Base-by-base conservation (phyloP, 306 rosid species). In the Aeschynomene evenia region DNA sequence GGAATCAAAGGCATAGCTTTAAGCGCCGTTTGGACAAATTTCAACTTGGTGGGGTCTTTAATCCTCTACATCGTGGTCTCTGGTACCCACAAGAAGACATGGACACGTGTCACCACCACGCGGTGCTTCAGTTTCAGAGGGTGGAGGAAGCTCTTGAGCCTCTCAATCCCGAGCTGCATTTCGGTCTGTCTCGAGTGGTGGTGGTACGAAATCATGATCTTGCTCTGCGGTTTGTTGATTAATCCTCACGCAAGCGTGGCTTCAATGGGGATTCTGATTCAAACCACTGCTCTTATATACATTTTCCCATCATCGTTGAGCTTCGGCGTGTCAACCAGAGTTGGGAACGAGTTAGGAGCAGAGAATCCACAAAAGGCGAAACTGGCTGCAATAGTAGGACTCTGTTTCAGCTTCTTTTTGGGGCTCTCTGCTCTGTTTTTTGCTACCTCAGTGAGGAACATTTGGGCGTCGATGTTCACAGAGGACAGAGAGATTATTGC, bases 101-200 rank as follows among this genome's bases (percentile, higher is more conserved):
- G 78, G 84, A 49, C 34, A 0, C 43, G 63, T 0, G 2, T 76
- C 19, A 58, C 78, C 1, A 0, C 12, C 2, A 18, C n/a, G n/a
- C n/a, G 12, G 1, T 80, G 78, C 15, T 59, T 75, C 1, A 51
- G 78, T 13, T 59, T 75, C 1, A 51, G 23, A n/a, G 70, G 48
- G 0, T 76, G 75, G 75, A 71, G 45, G 1, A 6, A 9, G 9
- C 31, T 76, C 6, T 1, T 81, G 15, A 71, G 56, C 8, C 53
- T 81, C 8, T 56, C 85, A 9, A 33, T 76, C 20, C 81, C 85
- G 6, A 81, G 81, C 4, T 80, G 84, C 40, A 22, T 71, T 42
- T 80, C 81, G 1, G 74, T 75, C 16, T 80, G 84, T 26, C 81
- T 80, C 6, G 84, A 80, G 52, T 80, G 84, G 84, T 80, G 84